Percentiles rank a stretch among this genome's conserved stretches.
phyloP scores from a whole-genome alignment of 331 rosid species.

The Telfairia occidentalis region DNA sequence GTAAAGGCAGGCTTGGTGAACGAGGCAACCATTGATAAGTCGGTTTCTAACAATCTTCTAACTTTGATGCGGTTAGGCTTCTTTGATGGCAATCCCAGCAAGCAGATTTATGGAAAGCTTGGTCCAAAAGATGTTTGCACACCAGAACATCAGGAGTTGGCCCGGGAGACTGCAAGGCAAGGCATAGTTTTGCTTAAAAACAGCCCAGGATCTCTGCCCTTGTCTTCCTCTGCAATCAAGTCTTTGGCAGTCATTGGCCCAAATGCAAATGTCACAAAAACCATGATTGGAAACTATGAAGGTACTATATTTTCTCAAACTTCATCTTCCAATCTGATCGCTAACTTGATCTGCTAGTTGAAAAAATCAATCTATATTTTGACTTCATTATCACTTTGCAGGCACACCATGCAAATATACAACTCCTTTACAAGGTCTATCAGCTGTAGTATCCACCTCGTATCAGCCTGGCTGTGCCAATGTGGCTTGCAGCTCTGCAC shows the following conservation, averaged over 20 bases:
- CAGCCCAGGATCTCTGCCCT: slow-evolving; percentile 55
- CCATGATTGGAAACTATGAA: slow-evolving; percentile 91
- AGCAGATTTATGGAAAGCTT: slow-evolving; percentile 61
- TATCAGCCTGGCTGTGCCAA: slow-evolving; percentile 58
- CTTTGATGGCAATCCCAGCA: slow-evolving; percentile 86
- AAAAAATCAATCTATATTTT: neutral
- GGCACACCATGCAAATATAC: slow-evolving; percentile 81
- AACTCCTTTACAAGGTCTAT: slow-evolving; percentile 79
- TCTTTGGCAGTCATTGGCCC: slow-evolving; percentile 95
- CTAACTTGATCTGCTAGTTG: neutral
- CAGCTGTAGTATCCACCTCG: slow-evolving; percentile 48
- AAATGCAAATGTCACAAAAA: slow-evolving; percentile 75
- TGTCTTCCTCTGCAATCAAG: slow-evolving; percentile 51
- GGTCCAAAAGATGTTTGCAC: slow-evolving; percentile 97
- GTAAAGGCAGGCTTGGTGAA: slow-evolving; percentile 62
- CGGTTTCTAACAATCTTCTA: slow-evolving; percentile 66
- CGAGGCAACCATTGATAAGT: slow-evolving; percentile 60
- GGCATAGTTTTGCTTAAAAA: slow-evolving; percentile 94
- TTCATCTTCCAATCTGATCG: neutral
- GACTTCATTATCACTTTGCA: slow-evolving; percentile 24
- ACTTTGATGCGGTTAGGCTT: slow-evolving; percentile 91
- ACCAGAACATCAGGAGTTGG: slow-evolving; percentile 48
- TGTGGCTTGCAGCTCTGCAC: slow-evolving; percentile 59
- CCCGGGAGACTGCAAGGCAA: slow-evolving; percentile 92
- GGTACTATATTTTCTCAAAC: slow-evolving; percentile 28